Conservation (phyloP, 257 asterid species). For the Solanum sitiens region DNA sequence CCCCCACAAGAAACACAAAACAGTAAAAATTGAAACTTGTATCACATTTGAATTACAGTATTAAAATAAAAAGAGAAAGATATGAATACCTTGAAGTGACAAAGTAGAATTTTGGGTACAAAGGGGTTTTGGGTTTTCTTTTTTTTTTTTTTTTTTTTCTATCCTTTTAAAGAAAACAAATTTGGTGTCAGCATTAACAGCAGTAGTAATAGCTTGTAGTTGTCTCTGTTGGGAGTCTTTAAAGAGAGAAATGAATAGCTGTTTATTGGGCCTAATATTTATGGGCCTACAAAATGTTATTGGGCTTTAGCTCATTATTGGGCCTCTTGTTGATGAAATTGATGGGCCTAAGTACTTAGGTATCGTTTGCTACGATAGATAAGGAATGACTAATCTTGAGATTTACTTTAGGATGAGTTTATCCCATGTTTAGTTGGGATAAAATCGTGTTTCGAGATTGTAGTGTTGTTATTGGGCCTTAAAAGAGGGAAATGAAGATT, state of each 20-base stretch:
- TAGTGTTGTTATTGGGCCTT: too few species aligned
- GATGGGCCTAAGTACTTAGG: background rate
- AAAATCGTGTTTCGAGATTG: too few species aligned
- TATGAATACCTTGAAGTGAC: background rate
- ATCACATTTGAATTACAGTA: background rate
- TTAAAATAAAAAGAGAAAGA: background rate
- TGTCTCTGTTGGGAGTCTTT: background rate
- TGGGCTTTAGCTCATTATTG: background rate
- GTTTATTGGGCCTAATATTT: background rate
- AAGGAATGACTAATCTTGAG: background rate
- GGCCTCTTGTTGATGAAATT: background rate
- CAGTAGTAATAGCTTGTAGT: background rate
- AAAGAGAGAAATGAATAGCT: background rate
- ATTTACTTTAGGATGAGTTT: background rate
- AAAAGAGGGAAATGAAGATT: background rate
- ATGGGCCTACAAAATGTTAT: background rate
- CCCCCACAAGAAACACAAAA: background rate
- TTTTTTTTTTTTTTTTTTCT: background rate
- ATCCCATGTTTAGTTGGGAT: background rate
- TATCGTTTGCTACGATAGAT: background rate
- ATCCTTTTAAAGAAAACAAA: background rate
- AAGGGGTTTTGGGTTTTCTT: background rate
- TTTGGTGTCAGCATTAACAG: background rate
- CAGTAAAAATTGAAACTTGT: background rate
- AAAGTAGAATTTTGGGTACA: background rate